phyloP scores from a whole-genome alignment of 805 yeast genomes.

The Lipomyces orientalis region DNA sequence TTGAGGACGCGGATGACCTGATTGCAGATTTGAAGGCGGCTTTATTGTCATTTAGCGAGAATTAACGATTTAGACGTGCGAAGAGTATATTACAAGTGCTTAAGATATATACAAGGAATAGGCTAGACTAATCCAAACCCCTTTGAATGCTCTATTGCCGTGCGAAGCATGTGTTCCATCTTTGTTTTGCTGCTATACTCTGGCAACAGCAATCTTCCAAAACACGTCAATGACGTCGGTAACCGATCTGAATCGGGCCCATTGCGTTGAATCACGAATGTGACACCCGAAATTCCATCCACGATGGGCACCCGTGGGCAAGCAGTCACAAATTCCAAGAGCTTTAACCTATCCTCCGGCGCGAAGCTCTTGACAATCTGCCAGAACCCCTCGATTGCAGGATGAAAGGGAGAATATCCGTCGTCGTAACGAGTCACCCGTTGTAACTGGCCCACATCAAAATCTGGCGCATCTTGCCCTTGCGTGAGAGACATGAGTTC shows the following conservation, averaged over 20 bases:
- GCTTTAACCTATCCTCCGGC: constrained; percentile 47
- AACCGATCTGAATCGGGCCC: constrained; percentile 50
- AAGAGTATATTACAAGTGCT: too few species aligned
- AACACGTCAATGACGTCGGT: constrained; percentile 61
- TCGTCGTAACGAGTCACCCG: constrained; percentile 50
- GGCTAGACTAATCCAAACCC: constrained; percentile 44
- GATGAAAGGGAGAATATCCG: constrained; percentile 50
- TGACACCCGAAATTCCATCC: constrained; percentile 52
- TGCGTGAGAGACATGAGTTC: constrained; percentile 47
- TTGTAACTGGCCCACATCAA: constrained; percentile 52
- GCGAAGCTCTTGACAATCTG: constrained; percentile 52
- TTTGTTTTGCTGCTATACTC: constrained; percentile 49
- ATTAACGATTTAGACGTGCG: neutral
- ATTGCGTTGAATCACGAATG: constrained; percentile 53
- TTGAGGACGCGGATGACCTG: constrained; percentile 77
- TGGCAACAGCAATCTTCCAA: constrained; percentile 55
- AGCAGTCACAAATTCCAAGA: constrained; percentile 58
- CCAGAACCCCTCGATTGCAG: constrained; percentile 53
- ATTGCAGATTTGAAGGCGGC: constrained; percentile 62
- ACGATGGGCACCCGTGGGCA: constrained; percentile 55
- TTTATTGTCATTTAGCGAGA: constrained; percentile 8
- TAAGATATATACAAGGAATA: neutral
- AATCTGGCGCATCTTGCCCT: constrained; percentile 47
- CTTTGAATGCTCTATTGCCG: constrained; percentile 41
- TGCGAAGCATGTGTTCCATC: constrained; percentile 37